phyloP scores from a whole-genome alignment of 2,329 filamentous ascomycete species.

The Hymenoscyphus fructigenus region DNA sequence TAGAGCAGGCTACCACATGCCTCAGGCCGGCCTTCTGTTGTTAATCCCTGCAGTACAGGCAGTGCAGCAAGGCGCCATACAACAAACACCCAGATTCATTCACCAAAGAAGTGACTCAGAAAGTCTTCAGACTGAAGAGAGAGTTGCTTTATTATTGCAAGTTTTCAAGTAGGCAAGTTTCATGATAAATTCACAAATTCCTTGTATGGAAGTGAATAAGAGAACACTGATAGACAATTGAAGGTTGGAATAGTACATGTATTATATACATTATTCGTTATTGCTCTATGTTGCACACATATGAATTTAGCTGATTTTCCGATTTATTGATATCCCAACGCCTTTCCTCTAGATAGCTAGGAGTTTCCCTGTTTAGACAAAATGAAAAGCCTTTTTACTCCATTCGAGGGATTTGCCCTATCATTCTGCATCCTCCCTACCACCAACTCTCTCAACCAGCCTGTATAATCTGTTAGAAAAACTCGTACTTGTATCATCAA shows the following conservation, averaged over 20 bases:
- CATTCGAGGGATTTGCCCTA: neutral
- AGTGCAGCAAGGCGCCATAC: neutral
- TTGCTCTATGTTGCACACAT: slow-evolving; percentile 1
- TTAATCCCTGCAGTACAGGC: neutral
- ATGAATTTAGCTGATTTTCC: neutral
- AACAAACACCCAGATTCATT: neutral
- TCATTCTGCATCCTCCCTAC: slow-evolving; percentile 46
- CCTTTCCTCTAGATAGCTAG: slow-evolving; percentile 4
- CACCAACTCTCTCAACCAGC: slow-evolving; percentile 60
- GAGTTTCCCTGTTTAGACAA: neutral
- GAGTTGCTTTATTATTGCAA: too few relatives aligned
- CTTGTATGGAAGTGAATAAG: neutral
- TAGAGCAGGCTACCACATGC: neutral
- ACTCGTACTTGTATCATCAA: neutral
- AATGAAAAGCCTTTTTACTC: slow-evolving; percentile 1
- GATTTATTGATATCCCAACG: slow-evolving; percentile 2
- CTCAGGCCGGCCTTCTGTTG: neutral
- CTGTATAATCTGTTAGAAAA: slow-evolving; percentile 35
- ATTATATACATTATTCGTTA: neutral
- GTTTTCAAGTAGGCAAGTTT: too few relatives aligned
- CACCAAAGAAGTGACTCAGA: neutral
- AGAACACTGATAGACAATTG: too few relatives aligned
- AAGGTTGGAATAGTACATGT: too few relatives aligned
- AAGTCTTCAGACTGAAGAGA: neutral
- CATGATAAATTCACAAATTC: neutral